Evolutionary conservation across 768 basidiomycete genomes (phyloP).

Genomic region (Leccinum incarnatum): DNA sequence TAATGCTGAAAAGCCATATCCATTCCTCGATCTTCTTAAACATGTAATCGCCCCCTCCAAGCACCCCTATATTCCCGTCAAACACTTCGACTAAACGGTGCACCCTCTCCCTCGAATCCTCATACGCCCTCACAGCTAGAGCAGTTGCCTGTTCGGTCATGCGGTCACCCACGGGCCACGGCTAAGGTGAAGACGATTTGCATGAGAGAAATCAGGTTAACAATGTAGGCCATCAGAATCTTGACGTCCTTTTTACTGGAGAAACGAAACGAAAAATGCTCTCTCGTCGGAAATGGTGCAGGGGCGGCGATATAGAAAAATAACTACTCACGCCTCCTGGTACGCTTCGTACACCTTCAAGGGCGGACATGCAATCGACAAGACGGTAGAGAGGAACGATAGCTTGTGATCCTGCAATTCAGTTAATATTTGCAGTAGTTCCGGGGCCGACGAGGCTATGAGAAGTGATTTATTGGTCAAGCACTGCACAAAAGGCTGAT

Average conservation of each 20-base stretch:
- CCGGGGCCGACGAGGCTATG: slow-evolving; percentile 1
- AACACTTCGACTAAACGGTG: neutral
- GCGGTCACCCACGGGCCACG: neutral
- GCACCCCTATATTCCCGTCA: neutral
- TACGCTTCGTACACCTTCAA: neutral
- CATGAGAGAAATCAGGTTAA: slow-evolving; percentile 17
- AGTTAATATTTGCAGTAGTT: neutral
- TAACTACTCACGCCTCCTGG: slow-evolving; percentile 7
- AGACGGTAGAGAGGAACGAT: neutral
- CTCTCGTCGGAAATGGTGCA: neutral
- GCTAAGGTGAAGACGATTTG: slow-evolving; percentile 11
- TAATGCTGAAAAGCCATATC: slow-evolving; percentile 15
- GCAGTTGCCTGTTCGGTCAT: neutral
- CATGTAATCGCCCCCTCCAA: slow-evolving; percentile 8
- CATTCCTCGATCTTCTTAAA: slow-evolving; percentile 10
- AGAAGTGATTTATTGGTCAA: neutral
- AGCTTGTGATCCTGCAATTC: neutral
- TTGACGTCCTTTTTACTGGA: slow-evolving; percentile 11
- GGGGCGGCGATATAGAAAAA: neutral
- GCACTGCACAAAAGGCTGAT: neutral
- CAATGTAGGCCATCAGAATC: slow-evolving; percentile 12
- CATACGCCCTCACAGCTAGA: slow-evolving; percentile 3
- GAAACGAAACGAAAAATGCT: neutral
- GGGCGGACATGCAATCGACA: neutral
- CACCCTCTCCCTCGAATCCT: neutral